Conservation (phyloP, 495 filamentous ascomycete species). For the Penicillium flavigenum region DNA sequence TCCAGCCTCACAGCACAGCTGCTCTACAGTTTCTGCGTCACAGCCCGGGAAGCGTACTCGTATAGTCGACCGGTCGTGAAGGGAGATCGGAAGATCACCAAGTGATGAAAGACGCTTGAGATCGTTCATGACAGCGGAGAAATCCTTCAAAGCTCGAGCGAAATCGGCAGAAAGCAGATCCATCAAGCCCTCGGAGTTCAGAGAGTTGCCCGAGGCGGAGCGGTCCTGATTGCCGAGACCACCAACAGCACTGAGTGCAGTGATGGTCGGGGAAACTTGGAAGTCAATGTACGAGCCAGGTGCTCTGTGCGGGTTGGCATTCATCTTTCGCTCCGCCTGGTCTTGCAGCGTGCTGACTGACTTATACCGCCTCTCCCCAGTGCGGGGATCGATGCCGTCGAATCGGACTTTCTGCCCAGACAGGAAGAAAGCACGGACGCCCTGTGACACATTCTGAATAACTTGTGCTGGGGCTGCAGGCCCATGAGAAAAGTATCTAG, state of each 20-base stretch:
- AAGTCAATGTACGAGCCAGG: constrained; percentile 85
- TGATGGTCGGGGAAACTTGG: constrained; percentile 80
- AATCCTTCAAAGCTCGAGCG: constrained; percentile 78
- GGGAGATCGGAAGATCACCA: constrained; percentile 77
- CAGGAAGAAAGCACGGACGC: constrained; percentile 85
- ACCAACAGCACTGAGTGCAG: constrained; percentile 65
- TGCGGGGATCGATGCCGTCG: constrained; percentile 64
- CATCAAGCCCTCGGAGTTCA: constrained; percentile 78
- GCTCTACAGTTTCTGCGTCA: constrained; percentile 78
- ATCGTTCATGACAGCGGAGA: constrained; percentile 76
- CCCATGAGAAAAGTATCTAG: constrained; percentile 85
- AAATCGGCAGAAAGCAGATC: constrained; percentile 86
- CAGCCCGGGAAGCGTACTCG: constrained; percentile 89
- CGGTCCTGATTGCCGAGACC: constrained; percentile 34
- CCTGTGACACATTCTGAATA: constrained; percentile 89
- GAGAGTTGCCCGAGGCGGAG: constrained; percentile 42
- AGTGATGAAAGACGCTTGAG: constrained; percentile 70
- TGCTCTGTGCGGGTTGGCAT: constrained; percentile 49
- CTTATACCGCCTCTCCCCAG: constrained; percentile 76
- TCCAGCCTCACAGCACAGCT: constrained; percentile 82
- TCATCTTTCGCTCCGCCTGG: constrained; percentile 61
- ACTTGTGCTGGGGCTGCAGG: constrained; percentile 84
- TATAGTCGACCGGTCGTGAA: constrained; percentile 62
- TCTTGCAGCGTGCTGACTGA: constrained; percentile 68
- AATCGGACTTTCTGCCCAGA: constrained; percentile 82